These are phyloP conservation scores for Coniochaeta sp. DNA, from an alignment of 2,329 filamentous ascomycete species.

Conservation along the genomic window DNA sequence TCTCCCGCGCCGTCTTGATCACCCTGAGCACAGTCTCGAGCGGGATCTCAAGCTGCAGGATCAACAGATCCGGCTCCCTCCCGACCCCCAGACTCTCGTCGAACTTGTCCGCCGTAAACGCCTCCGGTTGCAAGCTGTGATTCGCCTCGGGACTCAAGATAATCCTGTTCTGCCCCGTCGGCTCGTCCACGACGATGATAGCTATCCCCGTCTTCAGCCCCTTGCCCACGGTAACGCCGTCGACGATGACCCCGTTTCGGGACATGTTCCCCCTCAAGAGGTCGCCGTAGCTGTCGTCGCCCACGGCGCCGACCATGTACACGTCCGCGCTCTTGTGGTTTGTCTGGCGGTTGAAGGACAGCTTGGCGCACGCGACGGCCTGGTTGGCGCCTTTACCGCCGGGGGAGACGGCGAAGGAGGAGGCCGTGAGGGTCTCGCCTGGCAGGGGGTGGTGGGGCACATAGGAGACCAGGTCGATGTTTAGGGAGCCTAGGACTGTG, in stretches of 20 bases:
- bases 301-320: constrained; percentile 69
- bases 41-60: constrained; percentile 76
- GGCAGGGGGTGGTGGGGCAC: constrained; percentile 75
- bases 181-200: constrained; percentile 68
- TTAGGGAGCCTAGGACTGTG: constrained; percentile 84
- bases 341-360: constrained; percentile 52
- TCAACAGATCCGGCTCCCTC: constrained; percentile 51
- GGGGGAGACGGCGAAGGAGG: constrained; percentile 69
- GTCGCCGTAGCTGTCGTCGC: constrained; percentile 58
- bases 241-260: constrained; percentile 54
- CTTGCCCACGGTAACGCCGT: constrained; percentile 36
- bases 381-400: constrained; percentile 97
- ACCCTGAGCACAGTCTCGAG: constrained; percentile 57
- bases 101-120: constrained; percentile 22
- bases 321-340: constrained; percentile 35
- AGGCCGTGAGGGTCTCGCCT: constrained; percentile 82
- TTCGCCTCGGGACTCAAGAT: constrained; percentile 69
- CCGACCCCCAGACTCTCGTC: constrained; percentile 1
- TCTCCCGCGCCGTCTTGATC: constrained; percentile 40
- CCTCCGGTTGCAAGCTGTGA: constrained; percentile 32
- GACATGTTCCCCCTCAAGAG: constrained; percentile 52
- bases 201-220: constrained; percentile 60
- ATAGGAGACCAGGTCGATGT: constrained; percentile 86
- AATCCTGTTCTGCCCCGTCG: constrained; percentile 70
- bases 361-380: constrained; percentile 78